These are phyloP conservation scores for Solanum raphanifolium DNA, from an alignment of 257 asterid species.

Conservation along the genomic window DNA sequence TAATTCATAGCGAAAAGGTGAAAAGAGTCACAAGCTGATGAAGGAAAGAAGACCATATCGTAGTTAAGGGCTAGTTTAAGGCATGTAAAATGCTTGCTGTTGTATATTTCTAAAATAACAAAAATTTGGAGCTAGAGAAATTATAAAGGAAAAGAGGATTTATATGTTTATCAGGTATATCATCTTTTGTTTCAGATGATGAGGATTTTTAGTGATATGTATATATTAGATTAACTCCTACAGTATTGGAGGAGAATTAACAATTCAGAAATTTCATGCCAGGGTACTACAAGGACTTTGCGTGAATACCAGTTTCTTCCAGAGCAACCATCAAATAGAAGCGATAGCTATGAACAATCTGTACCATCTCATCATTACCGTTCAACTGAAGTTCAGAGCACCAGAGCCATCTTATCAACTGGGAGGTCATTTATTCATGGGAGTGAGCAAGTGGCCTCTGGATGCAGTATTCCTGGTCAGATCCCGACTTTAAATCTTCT, in stretches of 20 bases:
- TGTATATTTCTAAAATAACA: neutral
- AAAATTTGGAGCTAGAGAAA: neutral
- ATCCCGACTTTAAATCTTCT: conserved; percentile 40
- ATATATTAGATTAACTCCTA: neutral
- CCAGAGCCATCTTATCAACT: conserved; percentile 36
- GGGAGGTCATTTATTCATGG: conserved; percentile 38
- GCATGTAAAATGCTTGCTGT: neutral
- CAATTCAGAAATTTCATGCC: conserved; percentile 10
- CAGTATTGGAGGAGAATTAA: neutral
- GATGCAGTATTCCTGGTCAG: conserved; percentile 36
- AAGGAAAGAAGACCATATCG: neutral
- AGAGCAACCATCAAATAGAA: conserved; percentile 61
- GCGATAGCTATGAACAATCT: conserved; percentile 34
- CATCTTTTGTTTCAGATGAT: neutral
- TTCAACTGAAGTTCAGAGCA: conserved; percentile 40
- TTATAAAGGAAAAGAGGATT: neutral
- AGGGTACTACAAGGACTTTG: conserved; percentile 62
- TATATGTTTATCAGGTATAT: neutral
- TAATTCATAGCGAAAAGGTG: neutral
- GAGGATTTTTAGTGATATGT: neutral
- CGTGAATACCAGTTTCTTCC: conserved; percentile 83
- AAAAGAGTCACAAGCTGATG: neutral
- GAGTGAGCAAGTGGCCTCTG: conserved; percentile 41
- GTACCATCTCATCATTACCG: conserved; percentile 37
- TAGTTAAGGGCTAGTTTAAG: neutral